A percentile compares a stretch with the other conserved stretches of the same genome.
These are phyloP conservation scores for Senna siamea DNA, from an alignment of 306 rosid genomes.

Conservation along the genomic window DNA sequence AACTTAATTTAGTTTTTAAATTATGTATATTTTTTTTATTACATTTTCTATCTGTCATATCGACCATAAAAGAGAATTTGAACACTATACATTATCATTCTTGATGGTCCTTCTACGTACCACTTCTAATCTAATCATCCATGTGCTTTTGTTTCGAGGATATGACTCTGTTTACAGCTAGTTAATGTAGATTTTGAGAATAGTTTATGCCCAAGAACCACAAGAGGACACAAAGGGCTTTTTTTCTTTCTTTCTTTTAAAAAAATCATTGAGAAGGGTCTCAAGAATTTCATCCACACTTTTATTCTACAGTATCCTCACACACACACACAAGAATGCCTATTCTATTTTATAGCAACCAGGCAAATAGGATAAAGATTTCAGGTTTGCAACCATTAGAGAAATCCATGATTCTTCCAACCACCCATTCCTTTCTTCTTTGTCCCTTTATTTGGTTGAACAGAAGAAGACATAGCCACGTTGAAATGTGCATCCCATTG, in stretches of 20 bases:
- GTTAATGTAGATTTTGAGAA: conserved; percentile 1
- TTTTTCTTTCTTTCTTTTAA: too few species aligned
- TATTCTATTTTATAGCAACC: conserved; percentile 17
- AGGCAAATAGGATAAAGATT: conserved; percentile 28
- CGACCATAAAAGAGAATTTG: too few species aligned
- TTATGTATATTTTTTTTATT: too few species aligned
- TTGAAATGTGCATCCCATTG: conserved; percentile 38
- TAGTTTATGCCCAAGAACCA: neutral
- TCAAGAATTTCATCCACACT: neutral
- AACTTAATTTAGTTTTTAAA: too few species aligned
- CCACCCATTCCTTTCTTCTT: conserved; percentile 23
- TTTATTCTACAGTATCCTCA: neutral
- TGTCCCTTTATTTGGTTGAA: neutral
- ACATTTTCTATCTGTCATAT: too few species aligned
- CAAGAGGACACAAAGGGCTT: too few species aligned
- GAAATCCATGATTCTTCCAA: conserved; percentile 33
- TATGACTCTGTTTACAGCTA: neutral
- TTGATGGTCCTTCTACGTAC: conserved; percentile 31
- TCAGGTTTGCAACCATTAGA: conserved; percentile 10
- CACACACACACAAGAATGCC: too few species aligned
- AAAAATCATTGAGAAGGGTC: neutral
- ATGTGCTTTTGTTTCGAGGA: too few species aligned
- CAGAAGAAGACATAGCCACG: conserved; percentile 35
- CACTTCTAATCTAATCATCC: neutral
- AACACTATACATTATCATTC: conserved; percentile 15